Conservation (phyloP, 73 alveolate species). For the Effrenium voratum region DNA sequence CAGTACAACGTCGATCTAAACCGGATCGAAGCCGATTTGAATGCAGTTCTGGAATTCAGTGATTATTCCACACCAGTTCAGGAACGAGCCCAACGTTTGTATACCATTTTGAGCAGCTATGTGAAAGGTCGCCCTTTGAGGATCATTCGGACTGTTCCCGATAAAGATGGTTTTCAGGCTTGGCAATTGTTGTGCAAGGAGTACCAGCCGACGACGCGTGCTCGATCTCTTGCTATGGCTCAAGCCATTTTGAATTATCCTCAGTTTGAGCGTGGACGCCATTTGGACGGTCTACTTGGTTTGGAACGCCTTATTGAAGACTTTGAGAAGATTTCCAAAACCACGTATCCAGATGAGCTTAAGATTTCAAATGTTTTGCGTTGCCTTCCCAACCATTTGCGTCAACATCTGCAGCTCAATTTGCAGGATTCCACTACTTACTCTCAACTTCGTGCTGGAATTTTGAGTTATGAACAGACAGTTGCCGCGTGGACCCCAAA, state of each 20-base stretch:
- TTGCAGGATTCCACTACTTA: not conserved
- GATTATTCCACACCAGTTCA: not conserved
- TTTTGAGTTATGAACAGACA: not conserved
- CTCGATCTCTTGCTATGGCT: not conserved
- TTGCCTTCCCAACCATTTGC: not conserved
- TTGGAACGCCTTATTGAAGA: not conserved
- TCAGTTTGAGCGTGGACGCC: not conserved
- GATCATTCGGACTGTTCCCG: not conserved
- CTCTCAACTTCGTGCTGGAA: not conserved
- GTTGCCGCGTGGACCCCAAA: not conserved
- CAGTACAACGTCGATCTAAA: not conserved
- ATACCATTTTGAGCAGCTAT: not conserved
- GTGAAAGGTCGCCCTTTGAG: conserved; percentile 13
- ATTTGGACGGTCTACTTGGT: not conserved
- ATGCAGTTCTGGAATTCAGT: not conserved
- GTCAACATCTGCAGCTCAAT: not conserved
- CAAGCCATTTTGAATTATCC: not conserved
- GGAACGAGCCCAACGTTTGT: not conserved
- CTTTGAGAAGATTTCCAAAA: too few species aligned
- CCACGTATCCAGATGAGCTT: too few species aligned
- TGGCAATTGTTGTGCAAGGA: conserved; percentile 15
- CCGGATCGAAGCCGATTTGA: not conserved
- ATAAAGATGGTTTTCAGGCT: not conserved
- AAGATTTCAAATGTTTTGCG: not conserved
- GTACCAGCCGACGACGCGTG: not conserved